These are phyloP conservation scores for Chalciporus pseudorubinellus DNA, from an alignment of 768 basidiomycete genomes.

Conservation along the genomic window DNA sequence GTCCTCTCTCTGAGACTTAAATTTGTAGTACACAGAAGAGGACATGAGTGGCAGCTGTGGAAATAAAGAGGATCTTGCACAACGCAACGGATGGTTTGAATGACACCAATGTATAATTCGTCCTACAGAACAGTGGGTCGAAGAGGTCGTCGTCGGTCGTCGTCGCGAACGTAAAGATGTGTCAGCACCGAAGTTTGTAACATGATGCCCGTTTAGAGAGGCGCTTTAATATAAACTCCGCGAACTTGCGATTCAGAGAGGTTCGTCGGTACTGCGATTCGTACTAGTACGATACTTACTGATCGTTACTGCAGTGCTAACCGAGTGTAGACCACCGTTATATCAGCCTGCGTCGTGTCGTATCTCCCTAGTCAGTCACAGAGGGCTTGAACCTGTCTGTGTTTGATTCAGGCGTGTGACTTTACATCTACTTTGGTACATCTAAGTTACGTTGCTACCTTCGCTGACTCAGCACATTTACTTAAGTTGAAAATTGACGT, in stretches of 20 bases:
- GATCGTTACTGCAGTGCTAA: too few species aligned
- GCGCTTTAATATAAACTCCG: slow-evolving; percentile 22
- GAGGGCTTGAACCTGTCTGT: too few species aligned
- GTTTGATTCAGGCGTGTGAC: too few species aligned
- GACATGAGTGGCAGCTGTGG: slow-evolving; percentile 48
- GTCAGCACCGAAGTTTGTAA: not conserved
- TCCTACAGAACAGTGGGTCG: slow-evolving; percentile 17
- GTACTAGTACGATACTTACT: too few species aligned
- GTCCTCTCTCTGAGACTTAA: slow-evolving; percentile 93
- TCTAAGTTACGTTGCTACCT: too few species aligned
- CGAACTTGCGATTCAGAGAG: not conserved
- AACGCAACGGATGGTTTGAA: slow-evolving; percentile 10
- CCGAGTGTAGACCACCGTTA: too few species aligned
- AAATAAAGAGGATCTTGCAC: slow-evolving; percentile 12
- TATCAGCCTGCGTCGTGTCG: too few species aligned
- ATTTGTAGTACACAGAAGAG: slow-evolving; percentile 97
- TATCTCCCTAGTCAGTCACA: too few species aligned
- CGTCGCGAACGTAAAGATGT: slow-evolving; percentile 13
- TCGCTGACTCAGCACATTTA: slow-evolving; percentile 18
- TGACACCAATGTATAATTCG: slow-evolving; percentile 21
- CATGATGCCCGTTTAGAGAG: slow-evolving; percentile 11
- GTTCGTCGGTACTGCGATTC: too few species aligned
- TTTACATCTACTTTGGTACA: too few species aligned
- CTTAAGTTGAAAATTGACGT: slow-evolving; percentile 10
- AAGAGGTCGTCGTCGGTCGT: slow-evolving; percentile 13